Percentiles rank a stretch among this genome's conserved stretches.
These are phyloP conservation scores for Celoporthe dispersa DNA, from an alignment of 2,329 filamentous ascomycete species.

Conservation along the genomic window DNA sequence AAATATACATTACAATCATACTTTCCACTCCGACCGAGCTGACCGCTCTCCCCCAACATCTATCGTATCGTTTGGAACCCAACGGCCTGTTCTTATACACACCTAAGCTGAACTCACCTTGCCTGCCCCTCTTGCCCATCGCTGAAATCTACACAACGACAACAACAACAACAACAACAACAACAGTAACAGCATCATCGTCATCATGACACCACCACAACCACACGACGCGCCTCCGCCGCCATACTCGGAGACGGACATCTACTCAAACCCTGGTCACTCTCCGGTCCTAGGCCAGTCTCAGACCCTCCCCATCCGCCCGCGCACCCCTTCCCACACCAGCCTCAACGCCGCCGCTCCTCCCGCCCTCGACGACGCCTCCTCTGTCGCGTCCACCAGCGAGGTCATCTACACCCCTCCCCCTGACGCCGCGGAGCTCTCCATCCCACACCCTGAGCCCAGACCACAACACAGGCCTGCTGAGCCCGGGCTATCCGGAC, in stretches of 20 bases:
- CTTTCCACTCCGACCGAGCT: neutral
- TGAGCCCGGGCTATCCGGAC: conserved; percentile 16
- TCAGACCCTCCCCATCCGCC: conserved; percentile 34
- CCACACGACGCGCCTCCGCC: conserved; percentile 52
- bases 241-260: conserved; percentile 62
- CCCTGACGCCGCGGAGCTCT: conserved; percentile 49
- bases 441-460: conserved; percentile 22
- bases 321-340: conserved; percentile 33
- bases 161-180: neutral
- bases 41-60: too few species aligned
- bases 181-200: neutral
- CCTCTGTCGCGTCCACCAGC: conserved; percentile 46
- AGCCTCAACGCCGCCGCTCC: conserved; percentile 40
- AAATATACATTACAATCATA: conserved; percentile 1
- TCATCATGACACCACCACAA: conserved; percentile 39
- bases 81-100: neutral
- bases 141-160: neutral
- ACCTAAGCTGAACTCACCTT: too few species aligned
- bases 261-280: conserved; percentile 49
- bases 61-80: neutral
- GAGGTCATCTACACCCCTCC: conserved; percentile 58
- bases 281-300: conserved; percentile 30
- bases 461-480: conserved; percentile 19
- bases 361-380: conserved; percentile 39
- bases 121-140: neutral